These are phyloP conservation scores for Pontederia crassipes DNA, from an alignment of 176 grass and related monocot genomes.

Conservation along the genomic window DNA sequence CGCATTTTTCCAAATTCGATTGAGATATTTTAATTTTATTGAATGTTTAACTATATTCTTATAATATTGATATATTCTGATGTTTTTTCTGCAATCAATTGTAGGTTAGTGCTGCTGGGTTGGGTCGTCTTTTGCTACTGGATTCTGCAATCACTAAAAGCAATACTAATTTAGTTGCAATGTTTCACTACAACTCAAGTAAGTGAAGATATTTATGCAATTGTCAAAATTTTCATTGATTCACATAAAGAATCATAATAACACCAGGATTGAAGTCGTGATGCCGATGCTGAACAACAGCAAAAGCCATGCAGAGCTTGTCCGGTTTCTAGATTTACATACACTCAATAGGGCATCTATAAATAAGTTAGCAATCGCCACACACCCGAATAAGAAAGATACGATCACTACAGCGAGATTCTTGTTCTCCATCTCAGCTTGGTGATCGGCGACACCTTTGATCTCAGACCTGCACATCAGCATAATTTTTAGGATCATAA, in stretches of 20 bases:
- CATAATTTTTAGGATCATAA: neutral
- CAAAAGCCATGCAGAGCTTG: constrained; percentile 60
- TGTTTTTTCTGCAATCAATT: too few species aligned
- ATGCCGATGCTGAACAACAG: constrained; percentile 84
- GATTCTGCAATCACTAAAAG: too few species aligned
- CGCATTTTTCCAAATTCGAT: too few species aligned
- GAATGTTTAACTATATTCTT: too few species aligned
- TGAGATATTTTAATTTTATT: too few species aligned
- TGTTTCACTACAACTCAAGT: constrained; percentile 1
- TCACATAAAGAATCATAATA: constrained; percentile 38
- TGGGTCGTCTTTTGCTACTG: too few species aligned
- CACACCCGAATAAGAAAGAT: constrained; percentile 68
- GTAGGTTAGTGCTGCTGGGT: too few species aligned
- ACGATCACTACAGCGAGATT: constrained; percentile 66
- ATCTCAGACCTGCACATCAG: constrained; percentile 54
- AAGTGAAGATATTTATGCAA: constrained; percentile 11
- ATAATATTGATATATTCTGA: too few species aligned
- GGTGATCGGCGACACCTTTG: constrained; percentile 46
- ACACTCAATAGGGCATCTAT: constrained; percentile 39
- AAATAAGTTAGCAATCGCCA: constrained; percentile 61
- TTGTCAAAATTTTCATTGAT: constrained; percentile 5
- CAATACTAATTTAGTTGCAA: too few species aligned
- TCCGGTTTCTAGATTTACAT: constrained; percentile 39
- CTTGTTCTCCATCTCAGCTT: constrained; percentile 75
- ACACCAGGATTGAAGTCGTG: constrained; percentile 63